These are phyloP conservation scores for Quercus agrifolia DNA, from an alignment of 306 rosid genomes.

Conservation along the genomic window DNA sequence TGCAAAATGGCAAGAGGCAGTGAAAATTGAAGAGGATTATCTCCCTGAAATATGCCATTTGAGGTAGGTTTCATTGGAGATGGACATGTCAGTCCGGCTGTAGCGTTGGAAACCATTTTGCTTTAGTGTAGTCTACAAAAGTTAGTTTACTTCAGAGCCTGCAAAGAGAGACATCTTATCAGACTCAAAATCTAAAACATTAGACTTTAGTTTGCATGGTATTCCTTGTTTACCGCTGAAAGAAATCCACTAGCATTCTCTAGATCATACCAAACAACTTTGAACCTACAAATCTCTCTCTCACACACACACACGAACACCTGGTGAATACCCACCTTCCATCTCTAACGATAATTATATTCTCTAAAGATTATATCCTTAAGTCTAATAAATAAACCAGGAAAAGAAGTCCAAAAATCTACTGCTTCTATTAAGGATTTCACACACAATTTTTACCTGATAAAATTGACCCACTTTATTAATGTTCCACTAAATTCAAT, in stretches of 20 bases:
- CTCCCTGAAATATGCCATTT: conserved; percentile 78
- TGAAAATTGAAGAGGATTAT: conserved; percentile 76
- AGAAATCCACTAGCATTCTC: background rate
- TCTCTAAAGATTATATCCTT: too few species aligned
- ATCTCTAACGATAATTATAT: too few species aligned
- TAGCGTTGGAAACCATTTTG: conserved; percentile 44
- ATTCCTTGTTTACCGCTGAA: background rate
- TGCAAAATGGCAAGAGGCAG: conserved; percentile 65
- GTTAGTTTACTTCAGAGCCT: conserved; percentile 23
- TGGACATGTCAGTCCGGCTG: conserved; percentile 36
- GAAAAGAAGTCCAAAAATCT: background rate
- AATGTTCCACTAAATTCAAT: background rate
- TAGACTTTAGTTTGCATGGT: background rate
- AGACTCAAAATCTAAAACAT: background rate
- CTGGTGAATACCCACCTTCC: too few species aligned
- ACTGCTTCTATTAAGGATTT: background rate
- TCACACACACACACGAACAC: too few species aligned
- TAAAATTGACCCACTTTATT: background rate
- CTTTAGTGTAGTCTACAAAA: conserved; percentile 4
- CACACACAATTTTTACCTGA: background rate
- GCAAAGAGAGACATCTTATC: background rate
- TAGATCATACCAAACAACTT: background rate
- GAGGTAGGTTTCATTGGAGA: conserved; percentile 73
- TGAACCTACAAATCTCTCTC: too few species aligned
- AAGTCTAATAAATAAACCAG: background rate